These are phyloP conservation scores for Lunasporangiospora selenospora DNA, from an alignment of 192 early-diverging fungal genomes.

Conservation along the genomic window DNA sequence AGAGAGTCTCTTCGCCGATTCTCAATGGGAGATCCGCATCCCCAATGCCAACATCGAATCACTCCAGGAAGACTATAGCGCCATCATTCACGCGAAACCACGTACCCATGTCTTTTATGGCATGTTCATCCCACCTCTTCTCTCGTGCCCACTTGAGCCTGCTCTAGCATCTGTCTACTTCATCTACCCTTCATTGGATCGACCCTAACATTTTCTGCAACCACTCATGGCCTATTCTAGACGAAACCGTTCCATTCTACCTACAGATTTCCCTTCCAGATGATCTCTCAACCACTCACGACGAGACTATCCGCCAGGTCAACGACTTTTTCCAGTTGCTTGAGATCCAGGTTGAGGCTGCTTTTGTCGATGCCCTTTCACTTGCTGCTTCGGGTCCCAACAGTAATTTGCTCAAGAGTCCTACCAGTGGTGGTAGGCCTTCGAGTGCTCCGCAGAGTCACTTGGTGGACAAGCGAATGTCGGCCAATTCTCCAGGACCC, in stretches of 20 bases:
- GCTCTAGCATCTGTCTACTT: neutral
- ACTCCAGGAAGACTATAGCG: constrained; percentile 35
- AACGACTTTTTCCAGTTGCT: constrained; percentile 55
- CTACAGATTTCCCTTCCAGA: constrained; percentile 45
- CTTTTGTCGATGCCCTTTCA: constrained; percentile 48
- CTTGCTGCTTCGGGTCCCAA: constrained; percentile 1
- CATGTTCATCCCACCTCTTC: constrained; percentile 17
- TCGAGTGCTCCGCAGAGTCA: constrained; percentile 4
- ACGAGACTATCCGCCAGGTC: constrained; percentile 30
- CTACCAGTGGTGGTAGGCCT: constrained; percentile 19
- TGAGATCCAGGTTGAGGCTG: constrained; percentile 62
- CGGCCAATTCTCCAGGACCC: constrained; percentile 26
- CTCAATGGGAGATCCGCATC: constrained; percentile 47
- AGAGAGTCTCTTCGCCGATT: constrained; percentile 47
- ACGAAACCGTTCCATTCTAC: constrained; percentile 47
- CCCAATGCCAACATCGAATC: constrained; percentile 42
- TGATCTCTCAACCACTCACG: constrained; percentile 43
- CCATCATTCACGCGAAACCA: constrained; percentile 39
- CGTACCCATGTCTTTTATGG: constrained; percentile 52
- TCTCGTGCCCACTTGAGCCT: neutral
- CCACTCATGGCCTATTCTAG: too few species aligned
- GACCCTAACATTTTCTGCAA: neutral
- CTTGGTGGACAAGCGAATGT: constrained; percentile 14
- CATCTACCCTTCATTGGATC: constrained; percentile 2
- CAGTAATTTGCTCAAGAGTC: constrained; percentile 25